These are phyloP conservation scores for Penicillium silybi DNA, from an alignment of 495 filamentous ascomycete species.

Conservation along the genomic window DNA sequence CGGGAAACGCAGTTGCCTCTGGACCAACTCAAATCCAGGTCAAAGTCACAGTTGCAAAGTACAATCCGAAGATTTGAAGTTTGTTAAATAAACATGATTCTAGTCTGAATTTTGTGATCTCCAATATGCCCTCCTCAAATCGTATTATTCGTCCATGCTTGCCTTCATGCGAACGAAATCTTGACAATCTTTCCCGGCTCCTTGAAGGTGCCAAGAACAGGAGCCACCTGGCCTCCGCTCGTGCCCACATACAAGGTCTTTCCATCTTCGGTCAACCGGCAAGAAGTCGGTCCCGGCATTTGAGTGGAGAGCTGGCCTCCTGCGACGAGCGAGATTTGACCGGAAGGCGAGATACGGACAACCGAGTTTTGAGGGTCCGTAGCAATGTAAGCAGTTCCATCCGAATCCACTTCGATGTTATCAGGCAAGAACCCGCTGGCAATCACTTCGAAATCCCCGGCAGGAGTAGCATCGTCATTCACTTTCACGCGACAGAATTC, in stretches of 20 bases:
- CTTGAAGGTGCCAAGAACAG: slow-evolving; percentile 24
- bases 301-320: slow-evolving; percentile 24
- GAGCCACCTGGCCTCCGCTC: slow-evolving; percentile 26
- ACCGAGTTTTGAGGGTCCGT: slow-evolving; percentile 29
- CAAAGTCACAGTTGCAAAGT: too few species aligned
- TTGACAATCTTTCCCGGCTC: slow-evolving; percentile 31
- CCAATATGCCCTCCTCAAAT: too few species aligned
- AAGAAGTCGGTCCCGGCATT: slow-evolving; percentile 26
- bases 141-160: not conserved
- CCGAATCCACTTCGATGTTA: slow-evolving; percentile 28
- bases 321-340: slow-evolving; percentile 24
- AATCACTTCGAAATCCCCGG: slow-evolving; percentile 27
- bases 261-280: slow-evolving; percentile 19
- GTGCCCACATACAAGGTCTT: slow-evolving; percentile 28
- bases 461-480: slow-evolving; percentile 18
- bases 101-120: too few species aligned
- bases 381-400: slow-evolving; percentile 36
- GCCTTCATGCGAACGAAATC: slow-evolving; percentile 11
- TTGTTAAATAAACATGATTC: too few species aligned
- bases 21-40: too few species aligned
- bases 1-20: too few species aligned
- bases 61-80: too few species aligned
- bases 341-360: slow-evolving; percentile 22
- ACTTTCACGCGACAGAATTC: slow-evolving; percentile 32
- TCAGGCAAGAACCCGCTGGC: slow-evolving; percentile 29